phyloP scores from a whole-genome alignment of 768 basidiomycete genomes.

The Lactifluus piperatus region DNA sequence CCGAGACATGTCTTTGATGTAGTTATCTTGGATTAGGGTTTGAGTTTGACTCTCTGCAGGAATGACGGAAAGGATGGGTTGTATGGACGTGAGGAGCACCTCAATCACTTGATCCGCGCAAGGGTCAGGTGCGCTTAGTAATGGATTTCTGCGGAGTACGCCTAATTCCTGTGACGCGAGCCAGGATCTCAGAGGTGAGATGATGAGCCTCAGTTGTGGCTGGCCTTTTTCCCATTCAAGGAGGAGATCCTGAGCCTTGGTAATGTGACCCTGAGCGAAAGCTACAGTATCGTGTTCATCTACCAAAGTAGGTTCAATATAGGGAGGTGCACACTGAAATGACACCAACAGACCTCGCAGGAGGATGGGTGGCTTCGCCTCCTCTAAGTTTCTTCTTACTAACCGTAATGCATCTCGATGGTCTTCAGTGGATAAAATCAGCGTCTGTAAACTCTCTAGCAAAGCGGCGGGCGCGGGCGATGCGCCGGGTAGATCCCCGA shows the following conservation, averaged over 20 bases:
- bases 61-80: slow-evolving; percentile 43
- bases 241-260: not conserved
- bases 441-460: not conserved
- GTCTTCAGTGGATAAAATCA: slow-evolving; percentile 5
- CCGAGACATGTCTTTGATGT: slow-evolving; percentile 41
- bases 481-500: slow-evolving; percentile 1
- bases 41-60: slow-evolving; percentile 25
- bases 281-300: slow-evolving; percentile 10
- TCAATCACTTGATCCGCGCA: slow-evolving; percentile 44
- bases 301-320: not conserved
- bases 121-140: slow-evolving; percentile 10
- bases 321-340: not conserved
- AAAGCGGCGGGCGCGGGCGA: not conserved
- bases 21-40: slow-evolving; percentile 37
- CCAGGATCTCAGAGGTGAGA: slow-evolving; percentile 28
- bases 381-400: not conserved
- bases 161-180: slow-evolving; percentile 16
- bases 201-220: slow-evolving; percentile 27
- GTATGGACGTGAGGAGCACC: slow-evolving; percentile 54
- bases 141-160: not conserved
- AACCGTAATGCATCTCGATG: not conserved
- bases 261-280: slow-evolving; percentile 4
- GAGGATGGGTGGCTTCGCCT: not conserved
- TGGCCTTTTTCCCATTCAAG: slow-evolving; percentile 13
- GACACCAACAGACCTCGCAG: slow-evolving; percentile 4